Conservation (phyloP, 805 yeast genomes). For the Groenewaldozyma tartarivorans region DNA sequence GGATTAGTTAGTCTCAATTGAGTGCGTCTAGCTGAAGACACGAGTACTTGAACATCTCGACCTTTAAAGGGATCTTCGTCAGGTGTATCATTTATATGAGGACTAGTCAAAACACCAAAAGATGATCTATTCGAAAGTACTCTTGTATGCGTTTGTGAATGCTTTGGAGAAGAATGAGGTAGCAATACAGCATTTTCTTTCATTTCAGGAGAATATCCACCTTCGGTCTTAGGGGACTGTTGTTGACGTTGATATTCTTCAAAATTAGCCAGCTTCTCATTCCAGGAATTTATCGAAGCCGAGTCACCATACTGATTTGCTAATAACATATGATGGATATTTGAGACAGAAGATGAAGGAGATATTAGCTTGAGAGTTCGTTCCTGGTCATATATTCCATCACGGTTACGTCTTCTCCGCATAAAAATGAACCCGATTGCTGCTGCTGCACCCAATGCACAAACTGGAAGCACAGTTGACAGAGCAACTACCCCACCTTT, state of each 20-base stretch:
- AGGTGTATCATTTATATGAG: conserved; percentile 8
- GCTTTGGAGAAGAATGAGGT: conserved; percentile 1
- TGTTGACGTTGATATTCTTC: conserved; percentile 2
- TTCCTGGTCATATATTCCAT: neutral
- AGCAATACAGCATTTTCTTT: neutral
- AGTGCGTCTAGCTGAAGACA: conserved; percentile 54
- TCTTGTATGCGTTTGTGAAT: neutral
- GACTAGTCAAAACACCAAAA: neutral
- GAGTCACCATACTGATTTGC: conserved; percentile 5
- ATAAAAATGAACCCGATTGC: conserved; percentile 24
- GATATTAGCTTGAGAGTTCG: conserved; percentile 7
- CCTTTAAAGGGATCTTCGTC: conserved; percentile 32
- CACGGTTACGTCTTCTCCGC: conserved; percentile 8
- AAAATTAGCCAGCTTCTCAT: conserved; percentile 15
- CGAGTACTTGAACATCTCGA: conserved; percentile 63
- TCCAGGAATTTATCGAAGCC: conserved; percentile 19
- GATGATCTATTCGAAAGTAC: neutral
- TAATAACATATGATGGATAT: neutral
- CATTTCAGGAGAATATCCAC: neutral
- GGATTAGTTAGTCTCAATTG: conserved; percentile 57
- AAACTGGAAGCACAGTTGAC: conserved; percentile 37
- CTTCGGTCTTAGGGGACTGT: neutral
- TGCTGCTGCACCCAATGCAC: conserved; percentile 28
- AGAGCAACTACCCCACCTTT: conserved; percentile 34
- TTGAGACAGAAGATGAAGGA: conserved; percentile 10